These are phyloP conservation scores for Cucurbita argyrosperma DNA, from an alignment of 306 rosid species.

Conservation along the genomic window DNA sequence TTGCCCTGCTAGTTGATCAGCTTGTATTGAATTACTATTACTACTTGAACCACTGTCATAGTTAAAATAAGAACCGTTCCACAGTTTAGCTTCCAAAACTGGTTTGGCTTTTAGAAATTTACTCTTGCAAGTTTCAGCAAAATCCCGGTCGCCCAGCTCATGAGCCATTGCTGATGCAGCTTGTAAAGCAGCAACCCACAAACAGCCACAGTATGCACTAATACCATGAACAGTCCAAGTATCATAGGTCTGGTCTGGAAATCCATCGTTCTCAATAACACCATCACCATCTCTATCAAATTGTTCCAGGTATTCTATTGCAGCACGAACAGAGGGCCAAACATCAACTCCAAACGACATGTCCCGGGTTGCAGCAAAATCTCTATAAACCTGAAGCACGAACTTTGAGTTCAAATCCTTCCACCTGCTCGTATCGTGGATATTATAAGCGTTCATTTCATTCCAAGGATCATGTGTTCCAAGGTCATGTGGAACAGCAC, in stretches of 20 bases:
- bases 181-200: constrained; percentile 97
- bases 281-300: constrained; percentile 85
- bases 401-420: constrained; percentile 94
- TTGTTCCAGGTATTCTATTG: constrained; percentile 88
- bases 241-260: constrained; percentile 97
- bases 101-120: constrained; percentile 78
- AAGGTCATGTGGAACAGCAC: constrained; percentile 92
- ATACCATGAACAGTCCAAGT: constrained; percentile 98
- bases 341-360: constrained; percentile 93
- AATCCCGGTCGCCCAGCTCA: constrained; percentile 56
- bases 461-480: constrained; percentile 98
- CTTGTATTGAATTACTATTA: constrained; percentile 89
- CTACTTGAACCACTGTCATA: constrained; percentile 86
- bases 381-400: constrained; percentile 87
- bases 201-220: constrained; percentile 89
- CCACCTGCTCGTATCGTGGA: constrained; percentile 94
- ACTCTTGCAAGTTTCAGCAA: constrained; percentile 82
- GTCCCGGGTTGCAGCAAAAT: constrained; percentile 82
- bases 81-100: constrained; percentile 62
- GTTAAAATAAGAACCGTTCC: constrained; percentile 97
- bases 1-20: constrained; percentile 97
- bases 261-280: constrained; percentile 86
- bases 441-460: constrained; percentile 94
- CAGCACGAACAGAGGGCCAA: constrained; percentile 96
- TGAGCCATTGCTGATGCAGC: constrained; percentile 97